Evolutionary conservation across 208 protist genomes (phyloP), one percentile per base, ranked within the genome.

Genomic region (Crithidia mellificae): DNA sequence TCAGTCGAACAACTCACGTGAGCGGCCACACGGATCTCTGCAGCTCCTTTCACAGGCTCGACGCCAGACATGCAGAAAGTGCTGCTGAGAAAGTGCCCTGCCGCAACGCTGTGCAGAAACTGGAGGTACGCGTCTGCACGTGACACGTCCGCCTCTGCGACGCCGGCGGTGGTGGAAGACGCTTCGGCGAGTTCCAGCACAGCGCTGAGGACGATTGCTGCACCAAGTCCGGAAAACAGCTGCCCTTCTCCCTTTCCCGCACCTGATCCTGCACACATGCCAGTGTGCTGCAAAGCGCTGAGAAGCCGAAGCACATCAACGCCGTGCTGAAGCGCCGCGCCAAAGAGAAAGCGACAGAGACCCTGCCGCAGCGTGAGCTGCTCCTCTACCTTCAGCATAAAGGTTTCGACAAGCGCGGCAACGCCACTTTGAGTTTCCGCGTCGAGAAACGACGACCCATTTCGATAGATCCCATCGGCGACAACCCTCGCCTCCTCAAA

Each of bases 341-440:
- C n/a, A 19, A 65, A 55, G 3, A 43, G n/a, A 44, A 65, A 65
- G 32, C 30, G 46, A 32, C 46, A 41, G 25, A 65, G 11, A 1
- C 43, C 47, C 1, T 32, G 29, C 11, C 59, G 59, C 30, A 55
- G 2, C 4, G 19, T 34, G 20, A 24, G 5, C 2, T 44, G 55
- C 22, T 65, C 32, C 46, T 53, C 59, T 9, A 55, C 47, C 6
- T 34, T 34, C 6, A 46, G 47, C 59, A 65, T 20, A 27, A 63
- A 30, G 19, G 44, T 15, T 20, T 51, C 32, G 30, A 43, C 2
- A 14, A 36, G 27, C 8, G n/a, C 0, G 3, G 7, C n/a, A 6
- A 27, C 29, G 6, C n/a, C n/a, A n/a, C n/a, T n/a, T n/a, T n/a
- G n/a, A n/a, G n/a, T n/a, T n/a, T n/a, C n/a, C n/a, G n/a, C n/a